These are phyloP conservation scores for Penicillium roqueforti DNA, from an alignment of 495 filamentous ascomycete genomes.

Conservation along the genomic window DNA sequence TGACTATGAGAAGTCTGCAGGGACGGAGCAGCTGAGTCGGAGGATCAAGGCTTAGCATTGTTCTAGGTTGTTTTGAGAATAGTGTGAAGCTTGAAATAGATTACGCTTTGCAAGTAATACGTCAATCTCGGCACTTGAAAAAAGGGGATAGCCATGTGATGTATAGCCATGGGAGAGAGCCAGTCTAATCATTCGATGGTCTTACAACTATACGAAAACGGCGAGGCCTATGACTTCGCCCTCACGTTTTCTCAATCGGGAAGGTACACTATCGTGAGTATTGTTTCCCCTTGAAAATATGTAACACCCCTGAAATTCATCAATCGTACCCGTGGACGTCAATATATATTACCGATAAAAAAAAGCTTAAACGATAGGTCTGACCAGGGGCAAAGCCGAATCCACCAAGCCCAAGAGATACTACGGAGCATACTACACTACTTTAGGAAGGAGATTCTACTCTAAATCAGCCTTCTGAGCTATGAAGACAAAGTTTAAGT, in stretches of 20 bases:
- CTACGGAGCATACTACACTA: neutral
- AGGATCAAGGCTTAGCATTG: constrained; percentile 27
- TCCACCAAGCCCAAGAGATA: neutral
- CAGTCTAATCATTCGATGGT: neutral
- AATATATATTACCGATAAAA: neutral
- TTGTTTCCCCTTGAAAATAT: neutral
- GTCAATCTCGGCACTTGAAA: neutral
- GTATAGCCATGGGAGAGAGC: neutral
- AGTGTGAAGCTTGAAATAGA: too few species aligned
- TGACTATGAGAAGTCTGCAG: constrained; percentile 36
- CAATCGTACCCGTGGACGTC: too few species aligned
- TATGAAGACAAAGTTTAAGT: constrained; percentile 9
- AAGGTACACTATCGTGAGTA: neutral
- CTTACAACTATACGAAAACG: neutral
- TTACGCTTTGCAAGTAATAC: neutral
- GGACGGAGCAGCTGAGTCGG: constrained; percentile 40
- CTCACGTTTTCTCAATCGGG: neutral
- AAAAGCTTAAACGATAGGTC: neutral
- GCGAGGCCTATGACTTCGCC: neutral
- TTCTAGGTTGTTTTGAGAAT: neutral
- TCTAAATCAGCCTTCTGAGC: neutral
- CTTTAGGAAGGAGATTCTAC: constrained; percentile 6
- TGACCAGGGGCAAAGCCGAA: neutral
- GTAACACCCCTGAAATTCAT: neutral
- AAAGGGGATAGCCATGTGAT: neutral